Base-by-base conservation (phyloP, 441 rosid genomes). In the Gossypium gossypioides region DNA sequence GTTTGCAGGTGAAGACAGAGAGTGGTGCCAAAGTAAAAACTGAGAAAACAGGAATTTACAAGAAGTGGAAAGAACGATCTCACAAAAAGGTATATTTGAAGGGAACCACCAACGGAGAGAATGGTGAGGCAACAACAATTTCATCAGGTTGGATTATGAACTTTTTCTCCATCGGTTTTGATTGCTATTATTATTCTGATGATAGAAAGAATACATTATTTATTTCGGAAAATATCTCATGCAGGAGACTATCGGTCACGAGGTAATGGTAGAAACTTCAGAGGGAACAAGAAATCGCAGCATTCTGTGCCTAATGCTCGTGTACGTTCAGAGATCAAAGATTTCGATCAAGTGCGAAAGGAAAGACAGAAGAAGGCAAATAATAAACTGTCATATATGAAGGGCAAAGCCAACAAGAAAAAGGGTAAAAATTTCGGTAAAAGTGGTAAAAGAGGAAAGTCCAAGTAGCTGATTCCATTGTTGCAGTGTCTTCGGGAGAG, bases 281-380 rank as follows among this genome's bases (percentile, higher is more conserved):
- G 80, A 74, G 91, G 92, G 7, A 67, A 79, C 40, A 83, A 72
- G 76, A 85, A 78, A 76, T 80, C 79, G 76, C 75, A 81, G 76
- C 83, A 34, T 40, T 68, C 81, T 0, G 65, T 92, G 51, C 93
- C 95, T 68, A 89, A 95, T 67, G 88, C 94, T 29, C 86, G 89
- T 54, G 87, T 92, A 54, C 97, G 85, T 58, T 88, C 93, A 19
- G 97, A 95, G 80, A 80, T 92, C 56, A 95, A 91, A 84, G 81
- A 91, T 81, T 79, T 91, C 12, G 96, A 95, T 0, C 99, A 95
- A 70, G 91, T 95, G 61, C 86, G 99, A 7, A 95, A 89, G 79
- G 98, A 88, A 69, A 86, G 98, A 77, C 93, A 88, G 87, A 81
- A 82, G 72, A 95, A 87, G 81, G 98, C 91, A 0, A 79, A 79